A percentile compares a stretch with the other conserved stretches of the same genome.
Conservation (phyloP, 2,329 filamentous ascomycete species). For the Aphanocladium album region DNA sequence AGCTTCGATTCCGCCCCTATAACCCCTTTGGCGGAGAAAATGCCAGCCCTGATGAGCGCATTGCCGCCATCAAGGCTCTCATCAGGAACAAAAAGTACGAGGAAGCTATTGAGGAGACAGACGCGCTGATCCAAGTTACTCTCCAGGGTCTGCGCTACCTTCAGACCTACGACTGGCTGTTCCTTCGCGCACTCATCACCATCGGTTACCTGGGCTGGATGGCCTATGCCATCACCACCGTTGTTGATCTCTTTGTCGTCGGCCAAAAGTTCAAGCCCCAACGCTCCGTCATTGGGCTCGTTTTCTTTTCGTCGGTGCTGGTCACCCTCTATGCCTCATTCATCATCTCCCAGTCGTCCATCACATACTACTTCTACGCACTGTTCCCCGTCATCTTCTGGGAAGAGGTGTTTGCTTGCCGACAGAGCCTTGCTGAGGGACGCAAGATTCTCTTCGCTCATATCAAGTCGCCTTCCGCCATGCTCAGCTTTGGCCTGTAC, state of each 20-base stretch:
- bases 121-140: slow-evolving; percentile 68
- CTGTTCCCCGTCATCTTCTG: slow-evolving; percentile 93
- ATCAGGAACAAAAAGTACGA: slow-evolving; percentile 65
- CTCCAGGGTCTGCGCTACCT: slow-evolving; percentile 85
- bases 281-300: slow-evolving; percentile 53
- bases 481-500: slow-evolving; percentile 59
- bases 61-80: slow-evolving; percentile 61
- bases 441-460: slow-evolving; percentile 64
- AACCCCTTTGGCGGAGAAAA: slow-evolving; percentile 59
- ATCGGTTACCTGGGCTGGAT: slow-evolving; percentile 94
- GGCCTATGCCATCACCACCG: slow-evolving; percentile 81
- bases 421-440: slow-evolving; percentile 64
- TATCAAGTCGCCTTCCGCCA: slow-evolving; percentile 54
- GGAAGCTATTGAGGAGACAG: slow-evolving; percentile 73
- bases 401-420: slow-evolving; percentile 85
- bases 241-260: slow-evolving; percentile 82
- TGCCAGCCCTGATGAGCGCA: slow-evolving; percentile 59
- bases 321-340: slow-evolving; percentile 74
- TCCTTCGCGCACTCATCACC: slow-evolving; percentile 83
- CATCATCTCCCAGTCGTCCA: slow-evolving; percentile 70
- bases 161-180: slow-evolving; percentile 98
- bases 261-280: slow-evolving; percentile 61
- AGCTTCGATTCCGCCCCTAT: slow-evolving; percentile 76
- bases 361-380: slow-evolving; percentile 84
- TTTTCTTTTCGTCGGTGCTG: slow-evolving; percentile 72